Percentiles rank a stretch among this genome's conserved stretches.
These are phyloP conservation scores for Starmerella vitae DNA, from an alignment of 805 yeast species.

Conservation along the genomic window DNA sequence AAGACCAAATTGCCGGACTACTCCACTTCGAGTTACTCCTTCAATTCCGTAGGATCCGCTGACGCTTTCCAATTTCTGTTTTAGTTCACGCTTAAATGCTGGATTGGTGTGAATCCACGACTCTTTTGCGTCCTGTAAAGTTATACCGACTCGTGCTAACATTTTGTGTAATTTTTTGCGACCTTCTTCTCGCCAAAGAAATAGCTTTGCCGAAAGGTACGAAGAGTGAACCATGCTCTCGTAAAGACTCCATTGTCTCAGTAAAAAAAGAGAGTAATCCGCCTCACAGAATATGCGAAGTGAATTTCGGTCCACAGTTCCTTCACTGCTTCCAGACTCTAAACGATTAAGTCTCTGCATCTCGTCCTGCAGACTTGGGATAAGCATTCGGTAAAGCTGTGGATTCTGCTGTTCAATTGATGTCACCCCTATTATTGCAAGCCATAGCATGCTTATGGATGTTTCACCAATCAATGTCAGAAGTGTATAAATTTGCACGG, in stretches of 20 bases:
- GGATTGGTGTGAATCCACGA: constrained; percentile 86
- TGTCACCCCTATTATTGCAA: constrained; percentile 75
- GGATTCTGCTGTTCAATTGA: constrained; percentile 65
- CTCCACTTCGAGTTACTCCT: constrained; percentile 73
- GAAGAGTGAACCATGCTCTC: constrained; percentile 85
- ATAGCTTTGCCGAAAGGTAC: constrained; percentile 74
- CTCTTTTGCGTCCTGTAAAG: constrained; percentile 77
- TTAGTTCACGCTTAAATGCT: constrained; percentile 57
- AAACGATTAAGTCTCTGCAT: constrained; percentile 47
- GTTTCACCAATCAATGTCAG: constrained; percentile 76
- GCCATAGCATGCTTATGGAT: constrained; percentile 56
- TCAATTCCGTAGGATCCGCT: constrained; percentile 67
- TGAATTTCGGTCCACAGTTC: constrained; percentile 21
- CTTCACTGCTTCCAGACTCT: background rate
- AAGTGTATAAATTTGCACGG: constrained; percentile 69
- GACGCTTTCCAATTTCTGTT: constrained; percentile 53
- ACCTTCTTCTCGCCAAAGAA: constrained; percentile 87
- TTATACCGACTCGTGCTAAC: constrained; percentile 94
- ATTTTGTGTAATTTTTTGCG: constrained; percentile 70
- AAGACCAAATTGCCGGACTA: constrained; percentile 73
- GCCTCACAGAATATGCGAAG: constrained; percentile 48
- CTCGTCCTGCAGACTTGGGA: constrained; percentile 69
- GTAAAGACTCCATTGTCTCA: constrained; percentile 88
- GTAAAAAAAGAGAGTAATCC: constrained; percentile 72
- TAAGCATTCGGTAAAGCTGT: constrained; percentile 50